Conservation (phyloP, 495 filamentous ascomycete species). For the Tetracladium setigerum region DNA sequence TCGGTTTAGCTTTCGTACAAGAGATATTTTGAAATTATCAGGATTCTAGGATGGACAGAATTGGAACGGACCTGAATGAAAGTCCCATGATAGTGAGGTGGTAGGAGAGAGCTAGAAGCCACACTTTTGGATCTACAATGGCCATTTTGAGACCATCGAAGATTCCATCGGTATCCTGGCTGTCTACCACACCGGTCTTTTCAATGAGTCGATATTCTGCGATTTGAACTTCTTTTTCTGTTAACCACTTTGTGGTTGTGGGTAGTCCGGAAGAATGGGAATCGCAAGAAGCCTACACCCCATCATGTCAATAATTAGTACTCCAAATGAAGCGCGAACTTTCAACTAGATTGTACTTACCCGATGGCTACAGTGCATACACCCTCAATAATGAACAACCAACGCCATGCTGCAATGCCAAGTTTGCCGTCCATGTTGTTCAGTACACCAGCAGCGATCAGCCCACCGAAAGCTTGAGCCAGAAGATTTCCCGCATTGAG, state of each 20-base stretch:
- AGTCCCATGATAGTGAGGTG: too few species aligned
- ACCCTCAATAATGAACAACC: constrained; percentile 47
- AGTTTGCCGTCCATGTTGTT: constrained; percentile 32
- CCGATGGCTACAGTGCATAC: constrained; percentile 39
- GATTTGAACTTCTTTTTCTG: constrained; percentile 39
- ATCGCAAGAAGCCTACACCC: constrained; percentile 31
- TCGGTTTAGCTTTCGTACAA: too few species aligned
- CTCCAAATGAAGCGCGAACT: too few species aligned
- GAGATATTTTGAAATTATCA: too few species aligned
- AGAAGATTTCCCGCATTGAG: constrained; percentile 25
- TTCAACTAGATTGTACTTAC: too few species aligned
- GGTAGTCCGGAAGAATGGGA: constrained; percentile 42
- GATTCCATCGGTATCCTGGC: constrained; percentile 30
- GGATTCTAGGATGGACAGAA: too few species aligned
- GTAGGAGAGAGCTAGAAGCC: constrained; percentile 44
- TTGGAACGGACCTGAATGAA: too few species aligned
- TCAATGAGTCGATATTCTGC: constrained; percentile 43
- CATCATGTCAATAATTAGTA: too few species aligned
- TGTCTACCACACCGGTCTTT: constrained; percentile 39
- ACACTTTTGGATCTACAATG: constrained; percentile 28
- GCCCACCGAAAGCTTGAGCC: constrained; percentile 46
- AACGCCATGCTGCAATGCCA: constrained; percentile 41
- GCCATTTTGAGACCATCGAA: constrained; percentile 44
- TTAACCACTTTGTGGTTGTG: constrained; percentile 39
- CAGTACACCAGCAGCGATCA: constrained; percentile 36